Base-by-base conservation (phyloP, 805 yeast species). In the Maudiozyma barnettii region DNA sequence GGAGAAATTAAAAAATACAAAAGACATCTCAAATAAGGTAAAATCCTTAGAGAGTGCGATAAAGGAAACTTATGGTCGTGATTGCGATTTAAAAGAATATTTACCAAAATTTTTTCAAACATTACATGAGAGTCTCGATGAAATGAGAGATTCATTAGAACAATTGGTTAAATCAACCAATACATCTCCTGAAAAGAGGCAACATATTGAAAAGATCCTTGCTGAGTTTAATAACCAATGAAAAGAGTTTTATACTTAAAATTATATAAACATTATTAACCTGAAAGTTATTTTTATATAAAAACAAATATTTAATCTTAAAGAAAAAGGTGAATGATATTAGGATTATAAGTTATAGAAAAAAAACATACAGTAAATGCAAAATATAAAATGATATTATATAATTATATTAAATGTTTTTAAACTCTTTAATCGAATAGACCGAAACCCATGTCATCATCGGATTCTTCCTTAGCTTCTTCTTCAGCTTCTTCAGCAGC, bases 391-490 rank as follows among this genome's bases (percentile, higher is more conserved):
- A 6, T 33, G 4, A 33, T 26, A 35, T 9, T 40, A 40, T 23
- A 16, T 39, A 39, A 18, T 16, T 36, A 18, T 18, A 18, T n/a
- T 16, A 14, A 9, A 7, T 9, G 19, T 18, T 36, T 6, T 40
- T 40, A 40, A 39, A 12, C 37, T 49, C 71, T 60, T 76, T 84
- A 85, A 74, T 84, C 95, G 78, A 85, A 85, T 75, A 85, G 79
- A 77, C 93, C 93, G 82, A 84, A 81, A 64, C 93, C 95, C 93
- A 85, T 83, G 75, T 84, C 95, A 65, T 81, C 89, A 65, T 81
- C 89, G 68, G 81, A 88, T 56, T 83, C 78, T 72, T 79, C 85
- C 62, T 72, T 82, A 54, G 63, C 77, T 45, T 73, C 84, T 58
- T 75, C 81, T 58, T 71, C 84, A 57, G 73, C 88, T 52, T 62